Conservation (phyloP, 352 stramenopile species). For the Phytophthora megakarya region DNA sequence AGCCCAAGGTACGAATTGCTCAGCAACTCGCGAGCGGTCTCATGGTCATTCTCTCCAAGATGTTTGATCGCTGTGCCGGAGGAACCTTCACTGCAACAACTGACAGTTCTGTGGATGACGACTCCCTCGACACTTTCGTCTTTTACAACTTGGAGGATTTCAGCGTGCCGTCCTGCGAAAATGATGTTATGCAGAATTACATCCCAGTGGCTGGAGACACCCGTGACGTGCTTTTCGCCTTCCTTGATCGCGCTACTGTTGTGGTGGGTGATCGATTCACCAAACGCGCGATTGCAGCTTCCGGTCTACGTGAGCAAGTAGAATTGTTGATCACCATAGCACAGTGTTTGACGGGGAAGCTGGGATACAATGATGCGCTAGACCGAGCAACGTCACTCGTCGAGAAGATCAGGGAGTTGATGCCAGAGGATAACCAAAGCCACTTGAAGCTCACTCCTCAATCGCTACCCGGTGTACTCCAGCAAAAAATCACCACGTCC, state of each 20-base stretch:
- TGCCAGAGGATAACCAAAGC: constrained; percentile 54
- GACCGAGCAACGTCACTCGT: constrained; percentile 43
- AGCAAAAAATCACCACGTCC: constrained; percentile 29
- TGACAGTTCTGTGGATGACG: constrained; percentile 7
- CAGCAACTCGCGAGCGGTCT: constrained; percentile 46
- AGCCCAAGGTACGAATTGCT: constrained; percentile 41
- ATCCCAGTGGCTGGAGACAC: constrained; percentile 45
- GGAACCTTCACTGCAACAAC: constrained; percentile 15
- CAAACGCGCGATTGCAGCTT: constrained; percentile 61
- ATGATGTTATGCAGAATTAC: constrained; percentile 35
- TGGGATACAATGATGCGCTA: constrained; percentile 54
- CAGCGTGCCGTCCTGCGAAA: constrained; percentile 34
- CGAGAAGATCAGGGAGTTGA: constrained; percentile 43
- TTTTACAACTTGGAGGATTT: constrained; percentile 61
- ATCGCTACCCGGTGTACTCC: constrained; percentile 39
- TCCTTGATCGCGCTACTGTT: constrained; percentile 62
- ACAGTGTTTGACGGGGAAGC: constrained; percentile 51
- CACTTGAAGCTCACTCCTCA: constrained; percentile 58
- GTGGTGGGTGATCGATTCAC: constrained; percentile 59
- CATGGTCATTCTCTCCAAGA: constrained; percentile 59
- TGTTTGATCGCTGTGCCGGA: constrained; percentile 47
- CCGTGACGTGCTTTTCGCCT: constrained; percentile 55
- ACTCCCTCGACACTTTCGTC: constrained; percentile 46
- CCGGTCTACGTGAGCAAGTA: constrained; percentile 53
- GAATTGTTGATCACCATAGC: constrained; percentile 65